Base-by-base conservation (phyloP, 768 basidiomycete species). In the Steccherinum ochraceum region DNA sequence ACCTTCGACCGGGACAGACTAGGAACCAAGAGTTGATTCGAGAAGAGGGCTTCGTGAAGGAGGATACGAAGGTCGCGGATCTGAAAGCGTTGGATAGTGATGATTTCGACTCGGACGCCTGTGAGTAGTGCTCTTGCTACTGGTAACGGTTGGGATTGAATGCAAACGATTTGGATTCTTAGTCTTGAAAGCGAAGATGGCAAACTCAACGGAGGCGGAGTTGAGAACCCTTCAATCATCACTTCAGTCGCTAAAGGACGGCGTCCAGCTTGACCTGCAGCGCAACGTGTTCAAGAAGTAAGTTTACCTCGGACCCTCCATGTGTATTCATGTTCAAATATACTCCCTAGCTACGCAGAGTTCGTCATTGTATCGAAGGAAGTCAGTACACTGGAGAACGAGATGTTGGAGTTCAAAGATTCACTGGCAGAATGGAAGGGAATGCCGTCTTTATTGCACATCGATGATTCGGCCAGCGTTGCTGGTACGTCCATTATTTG, bases 351-450 rank as follows among this genome's bases (percentile, higher is more conserved):
- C 69, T 98, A 98, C 63, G 89, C 93, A 43, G 93, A 98, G 65
- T 98, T 98, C 64, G 90, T 99, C 23, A 76, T 87, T 50, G 90
- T 99, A 19, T 96, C 96, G 3, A 98, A 98, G 64, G 96, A 98
- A 69, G 95, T 99, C 49, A 86, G 89, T 23, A 86, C 89, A 1
- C 80, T 99, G 23, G 96, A 99, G 72, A 94, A 93, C 62, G 94
- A 97, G 66, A 90, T 98, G 87, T 78, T 97, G 24, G 94, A 98
- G 62, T 81, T 99, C 65, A 97, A 96, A 66, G 92, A 94, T 50
- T 79, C 88, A 4, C 76, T 98, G 3, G 84, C 89, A 12, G 96
- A 99, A 63, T 98, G 94, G 87, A 93, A 94, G 67, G 83, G 83
- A 50, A 93, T 98, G 80, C 95, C 96, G 0, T 90, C 93, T 5